Percentiles rank a stretch among this genome's conserved stretches.
These are phyloP conservation scores for Candida albicans DNA, from an alignment of 1,139 yeast species.

Conservation along the genomic window DNA sequence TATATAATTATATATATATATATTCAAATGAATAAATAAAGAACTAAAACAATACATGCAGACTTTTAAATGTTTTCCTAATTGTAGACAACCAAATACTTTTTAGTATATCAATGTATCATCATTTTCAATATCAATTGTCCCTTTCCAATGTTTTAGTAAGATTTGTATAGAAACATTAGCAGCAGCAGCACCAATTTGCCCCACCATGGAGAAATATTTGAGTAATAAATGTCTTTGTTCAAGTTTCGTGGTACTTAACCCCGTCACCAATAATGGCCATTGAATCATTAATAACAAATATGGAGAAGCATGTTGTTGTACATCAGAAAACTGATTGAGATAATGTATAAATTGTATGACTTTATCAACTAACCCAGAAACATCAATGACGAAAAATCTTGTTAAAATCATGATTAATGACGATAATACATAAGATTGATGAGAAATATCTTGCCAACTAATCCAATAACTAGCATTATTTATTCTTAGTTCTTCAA, in stretches of 20 bases:
- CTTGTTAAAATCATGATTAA: slow-evolving; percentile 26
- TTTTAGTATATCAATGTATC: slow-evolving; percentile 14
- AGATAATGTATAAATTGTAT: slow-evolving; percentile 25
- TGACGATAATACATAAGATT: slow-evolving; percentile 28
- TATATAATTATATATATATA: slow-evolving; percentile 3
- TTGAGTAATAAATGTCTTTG: slow-evolving; percentile 42
- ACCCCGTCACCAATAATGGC: slow-evolving; percentile 58
- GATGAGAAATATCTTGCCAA: slow-evolving; percentile 38
- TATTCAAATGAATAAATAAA: not conserved
- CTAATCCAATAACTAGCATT: slow-evolving; percentile 18
- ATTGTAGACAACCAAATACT: not conserved
- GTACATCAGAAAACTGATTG: slow-evolving; percentile 18
- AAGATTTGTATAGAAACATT: slow-evolving; percentile 37
- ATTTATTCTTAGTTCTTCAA: slow-evolving; percentile 14
- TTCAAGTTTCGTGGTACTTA: slow-evolving; percentile 42
- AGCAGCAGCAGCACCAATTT: slow-evolving; percentile 49
- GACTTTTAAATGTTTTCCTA: no score
- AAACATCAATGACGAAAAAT: slow-evolving; percentile 30
- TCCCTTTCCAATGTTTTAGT: slow-evolving; percentile 35
- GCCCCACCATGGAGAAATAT: slow-evolving; percentile 36
- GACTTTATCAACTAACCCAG: slow-evolving; percentile 22
- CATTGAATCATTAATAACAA: slow-evolving; percentile 48
- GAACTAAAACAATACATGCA: not conserved
- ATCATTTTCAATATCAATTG: slow-evolving; percentile 7
- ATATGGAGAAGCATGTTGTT: slow-evolving; percentile 22